These are phyloP conservation scores for Thraustotheca clavata DNA, from an alignment of 352 stramenopile species.

Conservation along the genomic window DNA sequence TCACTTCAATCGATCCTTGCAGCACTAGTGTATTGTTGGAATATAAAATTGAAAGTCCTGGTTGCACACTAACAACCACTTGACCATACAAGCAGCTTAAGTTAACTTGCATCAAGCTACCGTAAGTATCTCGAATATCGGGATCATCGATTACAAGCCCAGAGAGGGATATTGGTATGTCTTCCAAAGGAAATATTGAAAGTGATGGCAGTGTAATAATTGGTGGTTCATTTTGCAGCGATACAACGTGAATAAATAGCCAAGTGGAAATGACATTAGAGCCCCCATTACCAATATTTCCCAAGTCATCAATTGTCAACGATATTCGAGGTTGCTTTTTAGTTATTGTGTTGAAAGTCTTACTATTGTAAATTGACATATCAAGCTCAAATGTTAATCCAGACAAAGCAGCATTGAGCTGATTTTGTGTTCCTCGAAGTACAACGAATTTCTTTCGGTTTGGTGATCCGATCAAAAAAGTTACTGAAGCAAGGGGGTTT, in stretches of 20 bases:
- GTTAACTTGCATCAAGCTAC: slow-evolving; percentile 30
- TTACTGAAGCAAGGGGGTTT: background rate
- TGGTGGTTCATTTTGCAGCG: slow-evolving; percentile 27
- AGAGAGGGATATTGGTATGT: slow-evolving; percentile 30
- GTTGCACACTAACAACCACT: slow-evolving; percentile 23
- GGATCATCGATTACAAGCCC: slow-evolving; percentile 22
- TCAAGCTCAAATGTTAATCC: slow-evolving; percentile 43
- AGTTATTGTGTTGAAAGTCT: slow-evolving; percentile 15
- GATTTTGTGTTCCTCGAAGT: slow-evolving; percentile 2
- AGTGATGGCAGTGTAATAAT: slow-evolving; percentile 4
- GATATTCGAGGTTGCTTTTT: slow-evolving; percentile 32
- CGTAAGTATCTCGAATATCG: slow-evolving; percentile 24
- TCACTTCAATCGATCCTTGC: slow-evolving; percentile 36
- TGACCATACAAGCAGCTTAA: slow-evolving; percentile 25
- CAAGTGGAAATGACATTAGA: slow-evolving; percentile 33
- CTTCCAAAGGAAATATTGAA: slow-evolving; percentile 27
- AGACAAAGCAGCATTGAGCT: slow-evolving; percentile 36
- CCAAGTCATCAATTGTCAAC: slow-evolving; percentile 51
- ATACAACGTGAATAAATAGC: slow-evolving; percentile 30
- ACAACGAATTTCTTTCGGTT: background rate
- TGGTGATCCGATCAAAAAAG: background rate
- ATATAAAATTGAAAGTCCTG: slow-evolving; percentile 19
- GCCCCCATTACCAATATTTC: slow-evolving; percentile 38
- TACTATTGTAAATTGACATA: slow-evolving; percentile 24
- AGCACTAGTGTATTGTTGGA: slow-evolving; percentile 30